Conservation (phyloP, 163 green algal genomes). For the Botryococcus braunii region DNA sequence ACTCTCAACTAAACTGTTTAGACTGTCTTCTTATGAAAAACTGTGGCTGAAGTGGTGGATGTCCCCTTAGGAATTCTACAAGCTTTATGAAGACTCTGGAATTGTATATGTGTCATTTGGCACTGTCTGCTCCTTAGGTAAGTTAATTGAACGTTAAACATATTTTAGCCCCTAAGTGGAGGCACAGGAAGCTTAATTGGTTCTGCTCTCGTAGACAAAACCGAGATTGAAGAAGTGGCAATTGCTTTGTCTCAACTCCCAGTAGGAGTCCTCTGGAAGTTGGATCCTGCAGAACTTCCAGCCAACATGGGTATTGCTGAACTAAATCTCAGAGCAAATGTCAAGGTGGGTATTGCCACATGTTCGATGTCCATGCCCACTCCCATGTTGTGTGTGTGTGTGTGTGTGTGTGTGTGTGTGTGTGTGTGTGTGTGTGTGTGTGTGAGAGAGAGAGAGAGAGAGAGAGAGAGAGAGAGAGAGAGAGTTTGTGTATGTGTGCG, state of each 20-base stretch:
- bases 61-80: background rate
- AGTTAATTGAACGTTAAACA: too few relatives aligned
- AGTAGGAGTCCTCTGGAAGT: constrained; percentile 1
- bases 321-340: background rate
- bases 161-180: too few relatives aligned
- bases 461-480: too few relatives aligned
- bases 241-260: background rate
- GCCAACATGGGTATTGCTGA: background rate
- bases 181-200: too few relatives aligned
- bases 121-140: constrained; percentile 4
- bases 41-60: background rate
- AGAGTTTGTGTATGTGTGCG: too few relatives aligned
- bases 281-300: background rate
- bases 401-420: too few relatives aligned
- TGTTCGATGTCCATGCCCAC: too few relatives aligned
- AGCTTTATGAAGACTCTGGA: background rate
- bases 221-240: background rate
- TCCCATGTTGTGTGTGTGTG: too few relatives aligned
- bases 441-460: too few relatives aligned
- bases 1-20: background rate
- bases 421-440: too few relatives aligned
- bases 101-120: constrained; percentile 4
- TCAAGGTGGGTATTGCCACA: constrained; percentile 1
- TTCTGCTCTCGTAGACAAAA: too few relatives aligned
- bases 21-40: background rate